Percentiles rank a stretch among this genome's conserved stretches.
These are phyloP conservation scores for Omphalotus guepiniiformis DNA, from an alignment of 768 basidiomycete species.

Conservation along the genomic window DNA sequence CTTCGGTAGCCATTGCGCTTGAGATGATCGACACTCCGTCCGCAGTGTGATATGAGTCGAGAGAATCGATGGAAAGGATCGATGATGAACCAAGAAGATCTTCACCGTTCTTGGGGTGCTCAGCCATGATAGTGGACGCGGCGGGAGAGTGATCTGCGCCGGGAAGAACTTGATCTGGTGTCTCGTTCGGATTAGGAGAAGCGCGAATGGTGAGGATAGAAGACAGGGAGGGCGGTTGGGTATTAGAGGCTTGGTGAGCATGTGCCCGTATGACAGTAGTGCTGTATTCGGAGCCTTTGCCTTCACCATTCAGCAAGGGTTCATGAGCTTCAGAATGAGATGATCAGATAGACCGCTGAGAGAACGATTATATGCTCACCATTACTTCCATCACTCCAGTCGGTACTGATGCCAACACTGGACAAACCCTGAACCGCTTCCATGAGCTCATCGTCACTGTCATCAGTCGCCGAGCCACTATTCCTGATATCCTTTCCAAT, in stretches of 20 bases:
- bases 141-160: constrained; percentile 19
- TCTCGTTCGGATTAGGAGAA: constrained; percentile 44
- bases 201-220: constrained; percentile 72
- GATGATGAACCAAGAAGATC: constrained; percentile 43
- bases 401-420: constrained; percentile 44
- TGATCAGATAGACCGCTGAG: constrained; percentile 9
- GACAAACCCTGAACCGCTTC: constrained; percentile 55
- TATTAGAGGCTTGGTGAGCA: constrained; percentile 33
- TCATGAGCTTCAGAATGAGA: constrained; percentile 39
- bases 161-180: constrained; percentile 36
- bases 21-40: constrained; percentile 46
- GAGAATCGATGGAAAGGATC: constrained; percentile 50
- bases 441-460: constrained; percentile 65
- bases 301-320: constrained; percentile 36
- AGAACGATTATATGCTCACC: constrained; percentile 23
- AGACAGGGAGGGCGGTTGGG: constrained; percentile 52
- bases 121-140: constrained; percentile 11
- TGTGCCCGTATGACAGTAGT: constrained; percentile 60
- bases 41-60: constrained; percentile 67
- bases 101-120: constrained; percentile 21
- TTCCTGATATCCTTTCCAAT: constrained; percentile 56
- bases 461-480: constrained; percentile 39
- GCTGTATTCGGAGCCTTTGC: constrained; percentile 55
- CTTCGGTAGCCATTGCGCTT: constrained; percentile 67
- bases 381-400: constrained; percentile 40